phyloP scores from a whole-genome alignment of 345 rosid species.

The Pelargonium nanum region DNA sequence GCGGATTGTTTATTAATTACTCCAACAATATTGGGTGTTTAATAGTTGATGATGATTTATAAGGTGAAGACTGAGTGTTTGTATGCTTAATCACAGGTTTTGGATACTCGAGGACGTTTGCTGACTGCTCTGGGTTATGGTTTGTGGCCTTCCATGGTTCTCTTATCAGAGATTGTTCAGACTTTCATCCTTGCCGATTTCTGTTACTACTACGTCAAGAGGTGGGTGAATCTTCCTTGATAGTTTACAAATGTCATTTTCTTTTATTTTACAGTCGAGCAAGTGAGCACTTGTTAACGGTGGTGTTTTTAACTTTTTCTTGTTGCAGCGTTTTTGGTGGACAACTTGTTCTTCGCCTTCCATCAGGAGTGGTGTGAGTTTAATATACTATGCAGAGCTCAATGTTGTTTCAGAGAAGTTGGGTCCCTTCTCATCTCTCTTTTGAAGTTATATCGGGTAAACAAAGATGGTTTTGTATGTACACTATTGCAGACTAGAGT shows the following conservation, averaged over 20 bases:
- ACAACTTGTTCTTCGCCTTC: slow-evolving; percentile 81
- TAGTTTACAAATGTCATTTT: not conserved
- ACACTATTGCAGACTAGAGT: too few species aligned
- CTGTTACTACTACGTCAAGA: slow-evolving; percentile 78
- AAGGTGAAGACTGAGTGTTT: not conserved
- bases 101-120: slow-evolving; percentile 70
- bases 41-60: not conserved
- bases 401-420: too few species aligned
- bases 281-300: not conserved
- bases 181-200: slow-evolving; percentile 87
- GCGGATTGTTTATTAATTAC: not conserved
- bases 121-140: slow-evolving; percentile 78
- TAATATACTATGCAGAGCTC: too few species aligned
- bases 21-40: too few species aligned
- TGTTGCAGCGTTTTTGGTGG: slow-evolving; percentile 67
- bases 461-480: too few species aligned
- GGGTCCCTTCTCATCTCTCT: too few species aligned
- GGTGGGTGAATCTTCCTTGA: slow-evolving; percentile 23
- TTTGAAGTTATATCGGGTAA: too few species aligned
- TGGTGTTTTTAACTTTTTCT: not conserved
- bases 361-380: slow-evolving; percentile 69
- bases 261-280: not conserved
- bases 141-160: slow-evolving; percentile 81
- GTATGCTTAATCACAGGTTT: slow-evolving; percentile 33
- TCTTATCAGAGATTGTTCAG: slow-evolving; percentile 74